A percentile compares a stretch with the other conserved stretches of the same genome.
Evolutionary conservation across 441 rosid species (phyloP).

Genomic region (Populus tomentosa): DNA sequence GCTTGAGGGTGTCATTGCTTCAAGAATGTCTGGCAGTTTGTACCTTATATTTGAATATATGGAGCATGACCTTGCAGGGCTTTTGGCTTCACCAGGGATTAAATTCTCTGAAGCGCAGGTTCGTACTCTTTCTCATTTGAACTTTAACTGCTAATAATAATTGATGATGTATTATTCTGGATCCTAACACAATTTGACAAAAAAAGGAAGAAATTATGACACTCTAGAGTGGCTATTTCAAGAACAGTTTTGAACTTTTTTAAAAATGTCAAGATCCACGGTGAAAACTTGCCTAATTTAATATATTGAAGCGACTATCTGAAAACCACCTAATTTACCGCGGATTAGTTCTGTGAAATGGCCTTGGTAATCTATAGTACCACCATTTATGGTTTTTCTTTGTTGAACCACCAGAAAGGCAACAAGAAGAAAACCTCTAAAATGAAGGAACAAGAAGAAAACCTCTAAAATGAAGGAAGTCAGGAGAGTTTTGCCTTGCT

Average conservation of each 20-base stretch:
- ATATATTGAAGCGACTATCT: background rate
- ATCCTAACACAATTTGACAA: background rate
- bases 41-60: constrained; percentile 57
- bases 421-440: no score
- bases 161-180: background rate
- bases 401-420: background rate
- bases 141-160: background rate
- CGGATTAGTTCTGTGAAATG: background rate
- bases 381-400: background rate
- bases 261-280: background rate
- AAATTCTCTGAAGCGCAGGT: constrained; percentile 55
- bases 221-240: background rate
- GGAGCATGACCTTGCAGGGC: constrained; percentile 65
- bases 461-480: background rate
- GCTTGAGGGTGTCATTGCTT: constrained; percentile 52
- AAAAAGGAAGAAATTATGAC: background rate
- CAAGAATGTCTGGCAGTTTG: constrained; percentile 50
- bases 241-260: background rate
- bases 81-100: constrained; percentile 38
- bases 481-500: background rate
- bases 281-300: background rate
- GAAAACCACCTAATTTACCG: background rate
- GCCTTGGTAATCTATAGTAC: background rate
- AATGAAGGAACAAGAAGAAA: background rate
- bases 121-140: background rate